A percentile compares a stretch with the other conserved stretches of the same genome.
Evolutionary conservation across 169 alveolate genomes (phyloP).

Genomic region (Plasmodium yoelii): DNA sequence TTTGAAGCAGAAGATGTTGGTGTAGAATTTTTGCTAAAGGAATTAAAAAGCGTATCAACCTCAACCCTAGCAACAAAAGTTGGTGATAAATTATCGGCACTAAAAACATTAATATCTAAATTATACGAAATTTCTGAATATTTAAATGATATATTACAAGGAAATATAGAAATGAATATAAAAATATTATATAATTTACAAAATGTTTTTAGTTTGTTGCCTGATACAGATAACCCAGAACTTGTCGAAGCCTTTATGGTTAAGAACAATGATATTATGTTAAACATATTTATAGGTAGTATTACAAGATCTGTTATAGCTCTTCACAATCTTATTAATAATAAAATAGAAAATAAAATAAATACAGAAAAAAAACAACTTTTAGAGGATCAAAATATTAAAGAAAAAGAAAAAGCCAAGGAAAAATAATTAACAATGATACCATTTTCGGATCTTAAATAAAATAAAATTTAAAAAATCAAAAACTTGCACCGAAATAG

Average conservation of each 20-base stretch:
- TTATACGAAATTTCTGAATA: constrained; percentile 83
- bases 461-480: too few relatives aligned
- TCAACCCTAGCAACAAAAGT: constrained; percentile 93
- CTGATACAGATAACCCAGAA: constrained; percentile 91
- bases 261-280: constrained; percentile 95
- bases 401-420: constrained; percentile 66
- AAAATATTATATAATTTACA: constrained; percentile 90
- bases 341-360: constrained; percentile 91
- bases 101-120: constrained; percentile 79
- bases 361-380: constrained; percentile 78
- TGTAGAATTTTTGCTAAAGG: constrained; percentile 98
- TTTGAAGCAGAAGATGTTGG: constrained; percentile 99
- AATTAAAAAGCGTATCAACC: constrained; percentile 95
- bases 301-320: constrained; percentile 94
- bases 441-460: too few relatives aligned
- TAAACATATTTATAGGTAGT: constrained; percentile 94
- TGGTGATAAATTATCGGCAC: constrained; percentile 83
- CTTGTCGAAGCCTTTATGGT: constrained; percentile 92
- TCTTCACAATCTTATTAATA: constrained; percentile 95
- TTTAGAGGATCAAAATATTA: constrained; percentile 64
- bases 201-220: constrained; percentile 96
- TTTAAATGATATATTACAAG: constrained; percentile 85
- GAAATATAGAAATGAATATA: constrained; percentile 91
- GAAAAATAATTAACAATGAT: constrained; percentile 26
- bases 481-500: too few relatives aligned